Conservation (phyloP, 2,329 filamentous ascomycete species). For the Didymella lethalis region DNA sequence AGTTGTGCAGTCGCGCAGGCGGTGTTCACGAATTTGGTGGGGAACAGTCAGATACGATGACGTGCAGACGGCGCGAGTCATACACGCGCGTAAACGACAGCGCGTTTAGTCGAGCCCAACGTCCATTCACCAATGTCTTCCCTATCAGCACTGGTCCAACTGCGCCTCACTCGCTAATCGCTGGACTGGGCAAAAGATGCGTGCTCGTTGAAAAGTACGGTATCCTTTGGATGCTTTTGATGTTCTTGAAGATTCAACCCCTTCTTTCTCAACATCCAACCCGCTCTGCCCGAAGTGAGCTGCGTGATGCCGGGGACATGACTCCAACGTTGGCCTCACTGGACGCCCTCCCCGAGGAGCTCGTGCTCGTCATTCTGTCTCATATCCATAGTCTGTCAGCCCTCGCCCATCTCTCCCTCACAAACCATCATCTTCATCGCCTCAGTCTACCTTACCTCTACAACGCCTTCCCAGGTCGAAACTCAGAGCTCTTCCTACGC, state of each 20-base stretch:
- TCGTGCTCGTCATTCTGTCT: conserved; percentile 7
- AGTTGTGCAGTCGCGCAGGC: conserved; percentile 7
- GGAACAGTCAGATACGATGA: conserved; percentile 24
- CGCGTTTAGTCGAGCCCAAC: conserved; percentile 10
- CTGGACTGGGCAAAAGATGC: background rate
- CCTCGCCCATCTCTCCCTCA: conserved; percentile 1
- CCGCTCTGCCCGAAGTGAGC: background rate
- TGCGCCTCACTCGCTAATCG: background rate
- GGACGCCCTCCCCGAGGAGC: conserved; percentile 8
- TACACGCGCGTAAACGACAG: background rate
- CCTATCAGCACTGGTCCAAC: background rate
- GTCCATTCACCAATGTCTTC: background rate
- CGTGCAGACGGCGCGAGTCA: conserved; percentile 20
- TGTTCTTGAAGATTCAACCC: background rate
- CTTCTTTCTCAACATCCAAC: background rate
- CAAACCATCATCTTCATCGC: conserved; percentile 11
- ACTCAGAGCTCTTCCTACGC: conserved; percentile 15
- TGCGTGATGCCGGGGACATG: background rate
- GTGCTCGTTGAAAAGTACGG: background rate
- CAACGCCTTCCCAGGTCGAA: conserved; percentile 6
- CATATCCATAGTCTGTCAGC: background rate
- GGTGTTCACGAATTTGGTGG: conserved; percentile 20
- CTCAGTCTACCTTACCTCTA: conserved; percentile 11
- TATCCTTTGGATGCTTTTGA: background rate
- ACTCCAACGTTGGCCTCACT: background rate